These are phyloP conservation scores for Phialemoniopsis sp. DNA, from an alignment of 2,329 filamentous ascomycete genomes.

Conservation along the genomic window DNA sequence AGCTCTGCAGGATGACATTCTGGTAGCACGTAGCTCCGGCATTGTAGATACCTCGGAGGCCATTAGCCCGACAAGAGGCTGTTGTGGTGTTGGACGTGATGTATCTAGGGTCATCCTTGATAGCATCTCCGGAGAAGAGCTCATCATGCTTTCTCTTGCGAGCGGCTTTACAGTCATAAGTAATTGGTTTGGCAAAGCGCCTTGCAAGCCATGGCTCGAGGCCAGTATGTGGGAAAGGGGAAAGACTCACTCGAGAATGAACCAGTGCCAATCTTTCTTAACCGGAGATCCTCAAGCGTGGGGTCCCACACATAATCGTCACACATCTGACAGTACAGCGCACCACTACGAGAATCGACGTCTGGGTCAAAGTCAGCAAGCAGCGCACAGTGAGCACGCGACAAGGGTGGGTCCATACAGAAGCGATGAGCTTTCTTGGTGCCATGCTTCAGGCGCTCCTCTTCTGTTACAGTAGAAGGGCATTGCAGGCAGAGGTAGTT, in stretches of 20 bases:
- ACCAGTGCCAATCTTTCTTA: conserved; percentile 65
- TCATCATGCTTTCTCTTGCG: conserved; percentile 77
- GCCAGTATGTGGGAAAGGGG: neutral
- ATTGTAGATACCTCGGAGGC: conserved; percentile 90
- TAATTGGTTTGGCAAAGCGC: neutral
- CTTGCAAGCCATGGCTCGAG: conserved; percentile 1
- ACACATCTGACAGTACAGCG: conserved; percentile 77
- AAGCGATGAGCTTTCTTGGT: conserved; percentile 68
- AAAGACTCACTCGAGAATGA: conserved; percentile 54
- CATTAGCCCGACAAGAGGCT: conserved; percentile 80
- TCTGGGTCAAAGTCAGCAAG: conserved; percentile 42
- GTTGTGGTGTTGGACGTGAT: conserved; percentile 74
- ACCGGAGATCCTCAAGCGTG: conserved; percentile 69
- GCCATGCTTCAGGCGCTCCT: conserved; percentile 64
- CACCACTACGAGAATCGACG: conserved; percentile 72
- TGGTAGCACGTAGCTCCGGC: conserved; percentile 99
- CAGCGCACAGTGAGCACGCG: neutral
- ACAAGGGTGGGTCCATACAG: conserved; percentile 43
- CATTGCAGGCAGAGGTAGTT: conserved; percentile 74
- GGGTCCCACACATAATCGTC: conserved; percentile 82
- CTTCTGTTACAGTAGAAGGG: conserved; percentile 61
- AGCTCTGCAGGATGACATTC: conserved; percentile 89
- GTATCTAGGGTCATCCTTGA: conserved; percentile 70
- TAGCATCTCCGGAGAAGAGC: conserved; percentile 52
- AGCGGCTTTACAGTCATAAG: conserved; percentile 27